Base-by-base conservation (phyloP, 495 filamentous ascomycete genomes). In the Cercophora newfieldiana region DNA sequence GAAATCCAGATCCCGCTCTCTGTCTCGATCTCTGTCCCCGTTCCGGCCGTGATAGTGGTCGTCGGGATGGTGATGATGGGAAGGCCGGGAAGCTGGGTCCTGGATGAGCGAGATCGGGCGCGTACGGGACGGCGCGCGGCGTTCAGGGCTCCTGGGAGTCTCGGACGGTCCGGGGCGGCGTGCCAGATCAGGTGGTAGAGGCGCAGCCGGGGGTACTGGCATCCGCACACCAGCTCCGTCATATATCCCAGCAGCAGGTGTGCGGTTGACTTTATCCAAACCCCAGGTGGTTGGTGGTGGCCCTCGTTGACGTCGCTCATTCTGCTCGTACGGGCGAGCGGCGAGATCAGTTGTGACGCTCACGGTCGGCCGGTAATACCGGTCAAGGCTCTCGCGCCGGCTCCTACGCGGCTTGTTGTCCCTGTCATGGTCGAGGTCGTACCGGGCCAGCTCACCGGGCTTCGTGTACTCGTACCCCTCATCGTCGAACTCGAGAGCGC, bases 391-490 rank as follows among this genome's bases (percentile, higher is more conserved):
- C 16, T 84, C 81, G 18, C 83, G 81, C 47, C 75, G 79, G 57
- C 79, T 77, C 58, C 74, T 74, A 16, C 63, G 66, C n/a, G 74
- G 81, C 47, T 71, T 74, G 63, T 25, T 47, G 18, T 82, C 75
- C 65, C 30, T 28, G 21, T 82, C 75, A 63, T 76, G 80, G 73
- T 76, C 86, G 61, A 86, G 69, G 65, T 92, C 90, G 53, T 87
- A 87, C 48, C 90, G 82, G 33, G 87, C 89, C 57, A 90, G 79
- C 65, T 92, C 89, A 67, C 86, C 81, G 8, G 88, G 86, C 26
- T 86, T 89, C 4, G 89, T 92, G 67, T 92, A 92, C 55, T 90
- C 89, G 70, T 88, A 92, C 1, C 87, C 87, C 48, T 88, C 81
- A 47, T 89, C 87, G 59, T 87, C 85, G 71, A 88, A 88, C 57